Evolutionary conservation across 2,329 filamentous ascomycete genomes (phyloP), one percentile per base, ranked within the genome.

Genomic region (Peltaster fructicola): DNA sequence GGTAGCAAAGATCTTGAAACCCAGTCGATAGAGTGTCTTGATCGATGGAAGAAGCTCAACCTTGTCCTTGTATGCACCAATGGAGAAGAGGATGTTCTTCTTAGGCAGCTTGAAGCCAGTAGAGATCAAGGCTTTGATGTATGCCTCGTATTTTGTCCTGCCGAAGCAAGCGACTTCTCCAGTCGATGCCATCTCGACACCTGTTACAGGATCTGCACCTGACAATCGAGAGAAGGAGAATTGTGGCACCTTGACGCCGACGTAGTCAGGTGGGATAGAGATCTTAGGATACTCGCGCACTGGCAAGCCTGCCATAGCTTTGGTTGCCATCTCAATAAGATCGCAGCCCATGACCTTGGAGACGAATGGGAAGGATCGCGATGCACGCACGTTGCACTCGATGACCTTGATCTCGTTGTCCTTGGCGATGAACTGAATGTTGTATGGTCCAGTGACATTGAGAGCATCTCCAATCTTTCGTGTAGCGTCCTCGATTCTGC

Each of bases 361-460:
- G 9, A 95, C 84, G 47, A 98, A 98, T 33, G 88, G 88, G 65
- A 93, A 93, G 1, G 85, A 95, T 37, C 88, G 70, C 22, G 88
- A 93, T 9, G 88, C 88, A 35, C 88, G 75, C 32, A 95, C 88
- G 45, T 98, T 98, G 57, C 88, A 95, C 58, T 98, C 88, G 36
- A 98, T 98, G 38, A 98, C 88, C 63, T 95, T 95, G 63, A 98
- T 95, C 39, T 95, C 85, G 50, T 95, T 95, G 52, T 95, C 84
- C 61, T 95, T 95, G 43, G 88, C 88, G 44, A 98, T 98, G 59
- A 98, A 95, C 51, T 98, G 88, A 35, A 98, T 98, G 57, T 98
- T 98, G 67, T 77, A 93, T 12, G 88, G 88, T 24, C 88, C 88
- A 19, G 88, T 95, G 29, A 98, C 76, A 49, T 95, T 93, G 30